These are phyloP conservation scores for Nepenthes gracilis DNA, from an alignment of 148 eudicot species.

Conservation along the genomic window DNA sequence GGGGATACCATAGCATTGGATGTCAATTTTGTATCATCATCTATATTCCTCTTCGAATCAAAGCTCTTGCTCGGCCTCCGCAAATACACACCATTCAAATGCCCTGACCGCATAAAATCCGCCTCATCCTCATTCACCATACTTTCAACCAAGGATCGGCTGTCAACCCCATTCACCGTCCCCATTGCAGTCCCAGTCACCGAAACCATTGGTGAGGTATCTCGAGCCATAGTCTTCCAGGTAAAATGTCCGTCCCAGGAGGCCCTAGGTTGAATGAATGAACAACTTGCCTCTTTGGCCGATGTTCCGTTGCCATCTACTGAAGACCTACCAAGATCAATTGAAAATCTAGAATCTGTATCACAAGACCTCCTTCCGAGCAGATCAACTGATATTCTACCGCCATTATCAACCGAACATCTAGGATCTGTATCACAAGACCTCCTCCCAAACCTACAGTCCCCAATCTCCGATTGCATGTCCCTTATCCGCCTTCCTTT, in stretches of 20 bases:
- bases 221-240: conserved; percentile 24
- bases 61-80: conserved; percentile 42
- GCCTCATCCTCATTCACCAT: conserved; percentile 40
- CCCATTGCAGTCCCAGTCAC: conserved; percentile 70
- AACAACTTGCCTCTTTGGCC: conserved; percentile 26
- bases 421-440: conserved; percentile 11
- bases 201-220: conserved; percentile 52
- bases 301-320: conserved; percentile 43
- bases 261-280: conserved; percentile 71
- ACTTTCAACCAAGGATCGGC: conserved; percentile 25
- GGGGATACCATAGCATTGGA: conserved; percentile 27
- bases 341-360: conserved; percentile 47
- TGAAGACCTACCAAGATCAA: conserved; percentile 31
- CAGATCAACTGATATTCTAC: conserved; percentile 9
- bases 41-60: conserved; percentile 46
- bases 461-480: conserved; percentile 36
- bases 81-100: conserved; percentile 32
- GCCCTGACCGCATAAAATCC: conserved; percentile 27
- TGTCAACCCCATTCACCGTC: conserved; percentile 32
- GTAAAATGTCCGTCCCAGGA: conserved; percentile 89
- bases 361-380: conserved; percentile 63
- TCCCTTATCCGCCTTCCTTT: conserved; percentile 22
- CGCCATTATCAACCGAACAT: conserved; percentile 17
- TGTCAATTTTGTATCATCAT: conserved; percentile 23
- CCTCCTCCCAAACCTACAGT: conserved; percentile 28